A percentile compares a stretch with the other conserved stretches of the same genome.
Conservation (phyloP, 305 asterid species). For the Withania somnifera region DNA sequence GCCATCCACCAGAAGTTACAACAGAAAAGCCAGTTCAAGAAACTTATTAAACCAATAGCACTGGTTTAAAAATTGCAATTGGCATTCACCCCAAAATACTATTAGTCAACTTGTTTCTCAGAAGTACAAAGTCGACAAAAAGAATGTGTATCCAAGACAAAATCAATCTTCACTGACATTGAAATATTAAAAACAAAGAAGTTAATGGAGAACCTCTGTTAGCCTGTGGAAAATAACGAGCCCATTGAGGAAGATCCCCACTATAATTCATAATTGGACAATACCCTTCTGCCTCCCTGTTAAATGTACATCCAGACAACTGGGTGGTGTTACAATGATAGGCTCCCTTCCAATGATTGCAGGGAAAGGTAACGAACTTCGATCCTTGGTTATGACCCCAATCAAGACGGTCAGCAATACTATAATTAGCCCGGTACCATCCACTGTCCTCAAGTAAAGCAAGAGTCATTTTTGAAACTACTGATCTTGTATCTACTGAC, state of each 20-base stretch:
- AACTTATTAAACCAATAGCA: background rate
- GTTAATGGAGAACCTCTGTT: conserved; percentile 53
- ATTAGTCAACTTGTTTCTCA: background rate
- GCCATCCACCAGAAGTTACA: conserved; percentile 1
- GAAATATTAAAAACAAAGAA: background rate
- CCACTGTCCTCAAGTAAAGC: conserved; percentile 99
- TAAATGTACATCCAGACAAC: conserved; percentile 92
- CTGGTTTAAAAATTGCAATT: background rate
- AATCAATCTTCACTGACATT: background rate
- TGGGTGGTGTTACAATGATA: conserved; percentile 95
- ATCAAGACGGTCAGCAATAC: conserved; percentile 89
- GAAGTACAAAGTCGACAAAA: background rate
- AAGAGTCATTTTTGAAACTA: conserved; percentile 95
- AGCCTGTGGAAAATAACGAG: conserved; percentile 89
- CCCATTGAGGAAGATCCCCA: conserved; percentile 97
- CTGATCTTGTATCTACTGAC: conserved; percentile 96
- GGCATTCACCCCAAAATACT: background rate
- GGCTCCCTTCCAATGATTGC: conserved; percentile 93
- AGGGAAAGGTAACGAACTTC: conserved; percentile 79
- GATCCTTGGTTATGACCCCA: conserved; percentile 98
- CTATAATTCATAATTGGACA: conserved; percentile 91
- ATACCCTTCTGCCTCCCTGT: conserved; percentile 98
- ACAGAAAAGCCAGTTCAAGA: background rate
- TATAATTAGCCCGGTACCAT: conserved; percentile 95
- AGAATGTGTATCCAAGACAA: background rate